Evolutionary conservation across 352 stramenopile genomes (phyloP).

Genomic region (Pythium plurisporium): DNA sequence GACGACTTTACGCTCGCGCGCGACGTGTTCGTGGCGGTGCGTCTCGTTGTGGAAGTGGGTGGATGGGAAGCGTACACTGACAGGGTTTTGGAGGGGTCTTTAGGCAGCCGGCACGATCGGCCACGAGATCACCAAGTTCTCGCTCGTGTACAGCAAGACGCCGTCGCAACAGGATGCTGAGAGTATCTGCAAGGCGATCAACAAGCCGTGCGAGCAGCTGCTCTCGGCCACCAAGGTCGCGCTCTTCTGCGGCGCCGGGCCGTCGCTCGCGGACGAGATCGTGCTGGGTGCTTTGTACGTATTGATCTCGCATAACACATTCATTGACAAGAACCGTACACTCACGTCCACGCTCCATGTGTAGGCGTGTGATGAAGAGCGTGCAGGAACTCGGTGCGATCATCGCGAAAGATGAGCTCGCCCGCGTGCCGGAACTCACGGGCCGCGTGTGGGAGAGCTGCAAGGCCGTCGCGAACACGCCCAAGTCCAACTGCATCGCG

Average conservation of each 20-base stretch:
- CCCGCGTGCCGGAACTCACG: conserved; percentile 65
- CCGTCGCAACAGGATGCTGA: conserved; percentile 57
- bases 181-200: conserved; percentile 76
- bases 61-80: neutral
- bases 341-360: neutral
- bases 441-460: conserved; percentile 82
- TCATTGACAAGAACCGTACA: too few species aligned
- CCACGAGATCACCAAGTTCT: conserved; percentile 86
- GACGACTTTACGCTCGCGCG: conserved; percentile 72
- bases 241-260: conserved; percentile 71
- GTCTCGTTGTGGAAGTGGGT: neutral
- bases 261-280: conserved; percentile 73
- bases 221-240: conserved; percentile 69
- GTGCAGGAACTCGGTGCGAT: conserved; percentile 46
- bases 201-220: conserved; percentile 76
- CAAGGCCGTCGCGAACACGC: conserved; percentile 42
- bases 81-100: neutral
- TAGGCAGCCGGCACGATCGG: conserved; percentile 66
- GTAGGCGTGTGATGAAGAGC: conserved; percentile 71
- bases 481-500: conserved; percentile 84
- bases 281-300: conserved; percentile 61
- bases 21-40: conserved; percentile 77
- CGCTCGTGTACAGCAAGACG: conserved; percentile 78
- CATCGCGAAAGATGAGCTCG: conserved; percentile 45
- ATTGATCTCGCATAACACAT: neutral